Evolutionary conservation across 495 filamentous ascomycete species (phyloP).

Genomic region (Aspergillus nanangensis): DNA sequence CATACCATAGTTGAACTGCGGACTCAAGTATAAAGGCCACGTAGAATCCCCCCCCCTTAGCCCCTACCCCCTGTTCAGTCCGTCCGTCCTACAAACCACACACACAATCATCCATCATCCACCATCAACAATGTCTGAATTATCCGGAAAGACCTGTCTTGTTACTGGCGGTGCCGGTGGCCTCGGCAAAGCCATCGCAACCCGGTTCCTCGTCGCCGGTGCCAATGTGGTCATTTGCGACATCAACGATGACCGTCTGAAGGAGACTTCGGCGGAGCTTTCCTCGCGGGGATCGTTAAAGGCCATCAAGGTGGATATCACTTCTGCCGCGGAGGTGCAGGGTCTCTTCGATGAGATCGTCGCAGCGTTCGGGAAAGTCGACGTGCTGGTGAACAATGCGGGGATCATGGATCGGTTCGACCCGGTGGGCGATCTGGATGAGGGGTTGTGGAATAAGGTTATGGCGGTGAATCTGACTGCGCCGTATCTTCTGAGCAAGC

Average conservation of each 20-base stretch:
- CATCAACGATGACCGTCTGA: conserved; percentile 37
- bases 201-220: conserved; percentile 37
- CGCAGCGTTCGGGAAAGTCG: conserved; percentile 25
- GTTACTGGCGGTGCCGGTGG: conserved; percentile 65
- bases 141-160: conserved; percentile 48
- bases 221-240: conserved; percentile 45
- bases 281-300: conserved; percentile 31
- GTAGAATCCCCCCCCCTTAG: too few species aligned
- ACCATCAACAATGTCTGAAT: neutral
- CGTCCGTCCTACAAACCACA: too few species aligned
- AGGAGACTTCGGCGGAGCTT: conserved; percentile 34
- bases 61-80: too few species aligned
- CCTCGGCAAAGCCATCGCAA: conserved; percentile 48
- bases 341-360: conserved; percentile 32
- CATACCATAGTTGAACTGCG: too few species aligned
- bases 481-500: conserved; percentile 48
- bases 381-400: conserved; percentile 42
- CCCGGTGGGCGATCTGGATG: conserved; percentile 46
- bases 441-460: conserved; percentile 51
- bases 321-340: conserved; percentile 25
- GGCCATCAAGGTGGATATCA: conserved; percentile 39
- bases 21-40: too few species aligned
- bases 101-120: too few species aligned
- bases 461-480: conserved; percentile 58
- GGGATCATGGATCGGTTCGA: conserved; percentile 55